Evolutionary conservation across 2,329 filamentous ascomycete genomes (phyloP).

Genomic region (Colletotrichum caudatum): DNA sequence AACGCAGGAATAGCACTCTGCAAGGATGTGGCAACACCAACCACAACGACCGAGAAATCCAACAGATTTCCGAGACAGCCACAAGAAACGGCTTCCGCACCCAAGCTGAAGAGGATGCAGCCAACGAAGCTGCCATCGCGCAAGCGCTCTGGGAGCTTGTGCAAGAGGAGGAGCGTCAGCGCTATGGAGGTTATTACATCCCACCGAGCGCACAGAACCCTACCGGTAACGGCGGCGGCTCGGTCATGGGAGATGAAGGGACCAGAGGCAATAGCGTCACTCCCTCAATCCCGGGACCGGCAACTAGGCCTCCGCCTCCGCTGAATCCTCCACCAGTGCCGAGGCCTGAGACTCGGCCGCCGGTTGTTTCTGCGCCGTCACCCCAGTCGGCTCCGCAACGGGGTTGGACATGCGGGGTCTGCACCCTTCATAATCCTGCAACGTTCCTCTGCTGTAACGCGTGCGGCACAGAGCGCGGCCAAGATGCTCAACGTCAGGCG

Average conservation of each 20-base stretch:
- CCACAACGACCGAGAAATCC: slow-evolving; percentile 74
- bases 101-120: slow-evolving; percentile 87
- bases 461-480: slow-evolving; percentile 55
- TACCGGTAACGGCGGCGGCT: slow-evolving; percentile 56
- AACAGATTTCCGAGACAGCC: slow-evolving; percentile 72
- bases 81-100: slow-evolving; percentile 82
- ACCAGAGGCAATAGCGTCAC: slow-evolving; percentile 31
- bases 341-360: slow-evolving; percentile 26
- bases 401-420: slow-evolving; percentile 66
- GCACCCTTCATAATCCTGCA: slow-evolving; percentile 68
- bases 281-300: slow-evolving; percentile 28
- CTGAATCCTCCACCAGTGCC: slow-evolving; percentile 42
- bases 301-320: slow-evolving; percentile 42
- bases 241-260: slow-evolving; percentile 46
- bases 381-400: slow-evolving; percentile 34
- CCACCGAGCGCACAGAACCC: slow-evolving; percentile 63
- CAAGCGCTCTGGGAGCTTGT: slow-evolving; percentile 88
- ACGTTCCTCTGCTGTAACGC: slow-evolving; percentile 68
- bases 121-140: slow-evolving; percentile 87
- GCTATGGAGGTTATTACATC: slow-evolving; percentile 68
- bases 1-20: slow-evolving; percentile 74
- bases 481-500: slow-evolving; percentile 40
- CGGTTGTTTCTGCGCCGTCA: slow-evolving; percentile 4
- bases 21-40: slow-evolving; percentile 82
- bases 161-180: slow-evolving; percentile 77